Percentiles rank a stretch among this genome's conserved stretches.
phyloP scores from a whole-genome alignment of 208 protist species.

The Trypanosoma scelopori region DNA sequence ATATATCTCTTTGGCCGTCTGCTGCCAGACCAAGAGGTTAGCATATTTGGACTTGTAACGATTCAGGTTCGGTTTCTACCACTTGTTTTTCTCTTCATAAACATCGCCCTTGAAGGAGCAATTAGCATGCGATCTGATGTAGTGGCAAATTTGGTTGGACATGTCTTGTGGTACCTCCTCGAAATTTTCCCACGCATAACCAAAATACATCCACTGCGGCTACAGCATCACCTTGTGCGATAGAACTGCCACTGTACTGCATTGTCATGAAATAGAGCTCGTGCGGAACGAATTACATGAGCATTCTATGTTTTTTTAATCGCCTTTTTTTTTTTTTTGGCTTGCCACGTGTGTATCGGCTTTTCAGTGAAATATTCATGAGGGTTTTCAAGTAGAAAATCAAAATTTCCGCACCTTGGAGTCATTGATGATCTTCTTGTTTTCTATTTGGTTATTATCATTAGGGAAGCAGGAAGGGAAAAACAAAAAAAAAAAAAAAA shows the following conservation, averaged over 20 bases:
- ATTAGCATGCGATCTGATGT: constrained; percentile 39
- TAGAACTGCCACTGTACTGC: background rate
- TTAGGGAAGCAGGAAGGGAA: no score
- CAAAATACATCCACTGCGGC: constrained; percentile 48
- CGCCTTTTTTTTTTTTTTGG: background rate
- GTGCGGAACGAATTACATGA: background rate
- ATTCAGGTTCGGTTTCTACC: constrained; percentile 60
- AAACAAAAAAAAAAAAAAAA: constrained; percentile 2
- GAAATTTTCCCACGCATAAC: constrained; percentile 90
- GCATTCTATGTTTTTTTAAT: constrained; percentile 6
- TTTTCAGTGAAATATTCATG: background rate
- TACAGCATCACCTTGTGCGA: constrained; percentile 39
- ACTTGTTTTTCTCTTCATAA: constrained; percentile 50
- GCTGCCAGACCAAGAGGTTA: constrained; percentile 52
- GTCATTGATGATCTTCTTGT: no score
- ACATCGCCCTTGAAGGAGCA: constrained; percentile 24
- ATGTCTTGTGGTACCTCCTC: constrained; percentile 78
- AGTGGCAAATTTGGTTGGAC: constrained; percentile 55
- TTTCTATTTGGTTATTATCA: no score
- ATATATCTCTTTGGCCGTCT: constrained; percentile 77
- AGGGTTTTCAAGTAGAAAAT: constrained; percentile 1
- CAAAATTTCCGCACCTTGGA: no score
- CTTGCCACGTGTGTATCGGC: background rate
- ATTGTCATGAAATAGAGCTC: no score
- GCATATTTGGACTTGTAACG: constrained; percentile 49